Evolutionary conservation across 2,329 filamentous ascomycete genomes (phyloP).

Genomic region (Trematosphaeria pertusa): DNA sequence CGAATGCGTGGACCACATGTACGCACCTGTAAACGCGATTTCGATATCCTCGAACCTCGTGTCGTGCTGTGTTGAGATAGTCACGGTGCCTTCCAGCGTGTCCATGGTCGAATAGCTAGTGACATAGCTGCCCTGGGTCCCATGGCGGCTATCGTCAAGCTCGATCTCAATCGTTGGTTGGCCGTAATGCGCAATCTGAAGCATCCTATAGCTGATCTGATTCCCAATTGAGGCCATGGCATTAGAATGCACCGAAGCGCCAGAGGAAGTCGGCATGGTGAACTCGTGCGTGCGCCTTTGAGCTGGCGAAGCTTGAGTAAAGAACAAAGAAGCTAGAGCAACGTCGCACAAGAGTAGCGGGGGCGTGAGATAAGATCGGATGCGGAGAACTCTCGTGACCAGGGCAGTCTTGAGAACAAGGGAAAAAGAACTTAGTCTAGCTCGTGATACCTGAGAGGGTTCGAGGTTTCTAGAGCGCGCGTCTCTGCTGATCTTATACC

Average conservation of each 20-base stretch:
- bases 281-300: constrained; percentile 16
- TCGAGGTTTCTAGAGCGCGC: not conserved
- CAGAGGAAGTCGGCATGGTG: constrained; percentile 30
- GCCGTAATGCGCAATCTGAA: constrained; percentile 39
- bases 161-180: constrained; percentile 54
- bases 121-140: constrained; percentile 41
- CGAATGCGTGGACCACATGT: not conserved
- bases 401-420: not conserved
- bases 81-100: constrained; percentile 61
- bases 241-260: constrained; percentile 30
- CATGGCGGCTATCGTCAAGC: constrained; percentile 43
- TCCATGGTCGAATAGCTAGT: constrained; percentile 65
- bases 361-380: constrained; percentile 1
- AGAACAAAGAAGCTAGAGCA: constrained; percentile 17
- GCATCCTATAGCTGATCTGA: constrained; percentile 43
- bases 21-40: constrained; percentile 64
- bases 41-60: constrained; percentile 65
- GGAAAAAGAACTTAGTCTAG: not conserved
- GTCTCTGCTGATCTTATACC: constrained; percentile 1
- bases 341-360: constrained; percentile 11
- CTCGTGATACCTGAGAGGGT: not conserved
- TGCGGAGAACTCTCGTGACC: not conserved
- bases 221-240: constrained; percentile 40
- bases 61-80: constrained; percentile 58
- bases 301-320: constrained; percentile 12